phyloP scores from a whole-genome alignment of 1,284 basidiomycete genomes.

The Tilletia indica region DNA sequence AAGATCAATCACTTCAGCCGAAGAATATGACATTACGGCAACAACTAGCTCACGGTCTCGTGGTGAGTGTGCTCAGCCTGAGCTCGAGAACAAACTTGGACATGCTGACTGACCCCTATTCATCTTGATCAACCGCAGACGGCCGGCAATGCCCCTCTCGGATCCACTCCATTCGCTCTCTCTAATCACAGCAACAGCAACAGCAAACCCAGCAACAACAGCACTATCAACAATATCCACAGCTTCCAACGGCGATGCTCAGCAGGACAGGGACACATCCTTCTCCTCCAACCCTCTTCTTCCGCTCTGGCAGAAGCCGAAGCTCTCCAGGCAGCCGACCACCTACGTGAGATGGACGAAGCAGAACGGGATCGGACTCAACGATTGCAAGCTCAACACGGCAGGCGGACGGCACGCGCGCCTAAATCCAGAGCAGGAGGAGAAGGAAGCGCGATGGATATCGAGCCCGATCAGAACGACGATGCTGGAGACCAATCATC shows the following conservation, averaged over 20 bases:
- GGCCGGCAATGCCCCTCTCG: no score
- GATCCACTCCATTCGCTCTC: no score
- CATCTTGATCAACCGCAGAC: no score
- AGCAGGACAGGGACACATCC: not conserved
- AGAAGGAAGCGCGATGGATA: not conserved
- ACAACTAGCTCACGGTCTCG: conserved; percentile 5
- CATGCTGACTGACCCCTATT: not conserved
- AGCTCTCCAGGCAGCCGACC: not conserved
- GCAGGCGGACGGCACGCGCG: no score
- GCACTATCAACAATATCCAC: no score
- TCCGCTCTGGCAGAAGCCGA: conserved; percentile 2
- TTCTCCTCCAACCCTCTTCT: conserved; percentile 6
- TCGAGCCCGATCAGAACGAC: not conserved
- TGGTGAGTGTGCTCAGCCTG: not conserved
- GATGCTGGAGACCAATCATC: not conserved
- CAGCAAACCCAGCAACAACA: no score
- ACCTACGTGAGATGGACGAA: not conserved
- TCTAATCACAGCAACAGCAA: no score
- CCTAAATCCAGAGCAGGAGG: not conserved
- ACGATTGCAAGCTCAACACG: not conserved
- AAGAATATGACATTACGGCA: conserved; percentile 3
- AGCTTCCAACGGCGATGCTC: conserved; percentile 2
- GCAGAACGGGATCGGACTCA: not conserved
- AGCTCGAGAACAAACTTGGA: not conserved
- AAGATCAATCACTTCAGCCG: not conserved